A percentile compares a stretch with the other conserved stretches of the same genome.
phyloP scores from a whole-genome alignment of 73 alveolate genomes.

The Paramecium primaurelia region DNA sequence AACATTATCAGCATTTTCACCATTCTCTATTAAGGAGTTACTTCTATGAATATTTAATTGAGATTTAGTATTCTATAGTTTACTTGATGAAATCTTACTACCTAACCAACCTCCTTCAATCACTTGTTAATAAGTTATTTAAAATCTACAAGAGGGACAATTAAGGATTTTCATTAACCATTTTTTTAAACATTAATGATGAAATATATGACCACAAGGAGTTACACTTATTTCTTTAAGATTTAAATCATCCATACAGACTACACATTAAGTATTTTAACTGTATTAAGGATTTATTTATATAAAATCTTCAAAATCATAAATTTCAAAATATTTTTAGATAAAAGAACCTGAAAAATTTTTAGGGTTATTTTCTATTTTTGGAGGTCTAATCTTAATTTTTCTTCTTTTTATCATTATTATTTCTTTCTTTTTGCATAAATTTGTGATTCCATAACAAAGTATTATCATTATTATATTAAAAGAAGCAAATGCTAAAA shows the following conservation, averaged over 20 bases:
- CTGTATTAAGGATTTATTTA: neutral
- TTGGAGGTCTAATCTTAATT: neutral
- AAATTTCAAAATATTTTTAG: neutral
- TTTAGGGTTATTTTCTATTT: neutral
- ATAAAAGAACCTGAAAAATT: neutral
- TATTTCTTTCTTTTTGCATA: neutral
- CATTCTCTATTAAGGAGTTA: neutral
- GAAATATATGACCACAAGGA: conserved; percentile 51
- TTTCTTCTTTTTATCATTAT: neutral
- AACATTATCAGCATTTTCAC: neutral
- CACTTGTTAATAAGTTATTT: neutral
- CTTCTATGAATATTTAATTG: neutral
- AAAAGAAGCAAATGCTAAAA: neutral
- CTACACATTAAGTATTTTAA: neutral
- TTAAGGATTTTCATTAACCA: conserved; percentile 41
- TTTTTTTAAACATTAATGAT: conserved; percentile 26
- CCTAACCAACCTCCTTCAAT: neutral
- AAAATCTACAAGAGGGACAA: conserved; percentile 59
- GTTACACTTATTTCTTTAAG: conserved; percentile 28
- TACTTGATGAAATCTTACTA: neutral
- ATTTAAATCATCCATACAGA: conserved; percentile 8
- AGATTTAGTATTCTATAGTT: neutral
- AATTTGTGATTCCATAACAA: neutral
- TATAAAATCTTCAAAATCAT: neutral
- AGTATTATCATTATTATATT: neutral